phyloP scores from a whole-genome alignment of 176 grass and related monocot species.

The Ananas comosus region DNA sequence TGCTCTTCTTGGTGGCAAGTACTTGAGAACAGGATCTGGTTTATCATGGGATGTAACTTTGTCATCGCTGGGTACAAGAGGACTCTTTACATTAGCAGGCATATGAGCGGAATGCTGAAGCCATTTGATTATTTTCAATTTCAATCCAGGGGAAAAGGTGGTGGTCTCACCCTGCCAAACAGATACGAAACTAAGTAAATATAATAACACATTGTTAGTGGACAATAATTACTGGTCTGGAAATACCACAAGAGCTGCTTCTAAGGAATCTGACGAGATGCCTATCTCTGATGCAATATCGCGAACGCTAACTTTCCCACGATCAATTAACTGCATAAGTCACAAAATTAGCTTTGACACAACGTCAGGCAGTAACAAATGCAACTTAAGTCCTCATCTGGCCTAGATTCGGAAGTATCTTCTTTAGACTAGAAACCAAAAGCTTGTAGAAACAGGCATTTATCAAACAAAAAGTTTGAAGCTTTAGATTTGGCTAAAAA shows the following conservation, averaged over 20 bases:
- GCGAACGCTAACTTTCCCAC: slow-evolving; percentile 53
- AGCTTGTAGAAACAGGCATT: too few species aligned
- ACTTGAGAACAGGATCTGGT: slow-evolving; percentile 27
- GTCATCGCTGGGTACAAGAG: slow-evolving; percentile 20
- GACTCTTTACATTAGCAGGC: slow-evolving; percentile 22
- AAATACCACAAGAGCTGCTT: slow-evolving; percentile 90
- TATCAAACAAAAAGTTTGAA: too few species aligned
- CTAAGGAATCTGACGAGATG: slow-evolving; percentile 82
- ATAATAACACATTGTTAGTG: background rate
- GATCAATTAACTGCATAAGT: slow-evolving; percentile 70
- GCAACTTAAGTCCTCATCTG: too few species aligned
- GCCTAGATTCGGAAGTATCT: too few species aligned
- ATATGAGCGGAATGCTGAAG: slow-evolving; percentile 52
- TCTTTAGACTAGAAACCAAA: too few species aligned
- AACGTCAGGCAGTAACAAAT: background rate
- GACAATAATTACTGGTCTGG: background rate
- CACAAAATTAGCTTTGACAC: background rate
- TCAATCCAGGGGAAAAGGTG: slow-evolving; percentile 89
- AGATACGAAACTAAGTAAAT: slow-evolving; percentile 23
- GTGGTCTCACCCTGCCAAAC: slow-evolving; percentile 85
- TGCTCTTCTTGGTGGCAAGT: slow-evolving; percentile 24
- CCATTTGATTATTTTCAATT: slow-evolving; percentile 92
- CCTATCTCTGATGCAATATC: slow-evolving; percentile 92
- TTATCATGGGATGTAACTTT: slow-evolving; percentile 24
- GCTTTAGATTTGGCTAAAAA: background rate